Base-by-base conservation (phyloP, 2,329 filamentous ascomycete genomes). In the Botryotinia convoluta region DNA sequence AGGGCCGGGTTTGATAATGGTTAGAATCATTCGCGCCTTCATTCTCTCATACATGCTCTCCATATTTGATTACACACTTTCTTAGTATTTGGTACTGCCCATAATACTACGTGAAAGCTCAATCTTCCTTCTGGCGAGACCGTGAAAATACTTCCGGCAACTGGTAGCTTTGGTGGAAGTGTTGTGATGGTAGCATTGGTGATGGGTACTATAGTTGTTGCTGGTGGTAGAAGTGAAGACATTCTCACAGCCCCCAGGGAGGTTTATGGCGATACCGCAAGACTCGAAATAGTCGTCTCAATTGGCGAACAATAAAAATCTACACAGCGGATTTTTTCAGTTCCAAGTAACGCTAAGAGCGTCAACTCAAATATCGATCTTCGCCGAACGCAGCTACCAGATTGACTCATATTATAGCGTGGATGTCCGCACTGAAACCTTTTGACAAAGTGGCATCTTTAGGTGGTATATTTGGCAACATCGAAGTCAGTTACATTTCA, bases 181-280 rank as follows among this genome's bases (percentile, higher is more conserved):
- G 85, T 81, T 2, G 84, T 87, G 0, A 74, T 80, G 6, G 79
- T 84, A 3, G 86, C 85, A 0, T 71, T 85, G 3, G 83, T 85
- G 0, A 84, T 87, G 83, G 85, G 86, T 0, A 85, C 85, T 14
- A 81, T 79, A 29, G 85, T 87, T 4, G 78, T 88, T 71, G 86
- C 86, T 3, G 82, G 85, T 79, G 85, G 86, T 1, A 79, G 86
- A 22, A 85, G 85, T 75, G 75, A 80, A 73, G 77, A 78, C 42
- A 75, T 75, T 45, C 76, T 86, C 35, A 79, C 78, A 35, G 35
- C 37, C 22, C 5, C 69, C 6, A 44, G 60, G 32, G 57, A 74
- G 29, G 45, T 7, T 6, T 70, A 70, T 61, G 4, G 20, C n/a
- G 2, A 61, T 22, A 57, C 42, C 48, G 44, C 44, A 57, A 57